Conservation (phyloP, 768 basidiomycete species). For the Mycena haematopus region DNA sequence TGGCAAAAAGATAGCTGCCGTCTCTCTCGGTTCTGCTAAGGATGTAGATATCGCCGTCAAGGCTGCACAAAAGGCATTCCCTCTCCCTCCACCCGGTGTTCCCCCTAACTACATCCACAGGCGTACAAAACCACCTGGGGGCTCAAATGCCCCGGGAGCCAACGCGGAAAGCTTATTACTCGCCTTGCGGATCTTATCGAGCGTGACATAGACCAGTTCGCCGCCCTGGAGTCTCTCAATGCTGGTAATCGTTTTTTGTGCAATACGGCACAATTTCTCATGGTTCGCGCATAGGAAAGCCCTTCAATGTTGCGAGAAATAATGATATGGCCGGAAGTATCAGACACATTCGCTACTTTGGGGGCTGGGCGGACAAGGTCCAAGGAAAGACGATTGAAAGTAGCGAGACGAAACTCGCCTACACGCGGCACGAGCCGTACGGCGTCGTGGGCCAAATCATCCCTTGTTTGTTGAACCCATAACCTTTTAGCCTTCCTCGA, state of each 20-base stretch:
- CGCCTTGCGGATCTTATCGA: constrained; percentile 62
- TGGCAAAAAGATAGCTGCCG: constrained; percentile 49
- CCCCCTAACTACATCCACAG: constrained; percentile 11
- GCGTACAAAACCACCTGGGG: constrained; percentile 55
- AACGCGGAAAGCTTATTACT: constrained; percentile 49
- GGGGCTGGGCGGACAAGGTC: constrained; percentile 80
- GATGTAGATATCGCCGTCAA: constrained; percentile 72
- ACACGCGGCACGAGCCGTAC: constrained; percentile 68
- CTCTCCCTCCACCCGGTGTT: background rate
- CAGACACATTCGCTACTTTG: constrained; percentile 65
- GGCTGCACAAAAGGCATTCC: constrained; percentile 46
- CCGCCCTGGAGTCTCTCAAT: constrained; percentile 58
- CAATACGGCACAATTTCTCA: background rate
- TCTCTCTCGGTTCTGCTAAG: constrained; percentile 56
- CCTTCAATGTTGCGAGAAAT: constrained; percentile 31
- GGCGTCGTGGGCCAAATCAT: constrained; percentile 60
- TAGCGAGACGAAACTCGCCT: constrained; percentile 51
- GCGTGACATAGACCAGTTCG: constrained; percentile 51
- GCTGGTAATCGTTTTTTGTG: constrained; percentile 37
- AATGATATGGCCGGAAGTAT: constrained; percentile 37
- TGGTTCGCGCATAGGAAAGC: constrained; percentile 35
- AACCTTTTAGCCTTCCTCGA: background rate
- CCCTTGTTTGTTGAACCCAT: constrained; percentile 32
- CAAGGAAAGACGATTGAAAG: constrained; percentile 67
- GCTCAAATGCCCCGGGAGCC: constrained; percentile 44